These are phyloP conservation scores for Prunus salicina DNA, from an alignment of 306 rosid genomes.

Conservation along the genomic window DNA sequence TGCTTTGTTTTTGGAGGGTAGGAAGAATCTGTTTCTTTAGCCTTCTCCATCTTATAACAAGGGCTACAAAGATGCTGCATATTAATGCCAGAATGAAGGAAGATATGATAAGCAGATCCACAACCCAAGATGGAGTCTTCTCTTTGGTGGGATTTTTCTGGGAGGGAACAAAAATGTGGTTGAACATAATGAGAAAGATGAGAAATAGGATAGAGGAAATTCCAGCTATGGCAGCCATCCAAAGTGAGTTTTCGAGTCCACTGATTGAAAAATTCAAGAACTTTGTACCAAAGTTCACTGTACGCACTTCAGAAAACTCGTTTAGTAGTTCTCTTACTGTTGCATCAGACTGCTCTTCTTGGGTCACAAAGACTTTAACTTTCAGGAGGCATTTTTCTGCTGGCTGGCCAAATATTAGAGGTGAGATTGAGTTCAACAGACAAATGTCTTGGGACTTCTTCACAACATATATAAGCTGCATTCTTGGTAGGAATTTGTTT, in stretches of 20 bases:
- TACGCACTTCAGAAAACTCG: conserved; percentile 42
- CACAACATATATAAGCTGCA: conserved; percentile 60
- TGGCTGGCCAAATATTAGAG: conserved; percentile 44
- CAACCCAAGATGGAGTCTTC: conserved; percentile 57
- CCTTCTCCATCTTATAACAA: conserved; percentile 60
- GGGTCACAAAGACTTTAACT: conserved; percentile 69
- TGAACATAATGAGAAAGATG: conserved; percentile 44
- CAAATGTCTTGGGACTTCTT: conserved; percentile 61
- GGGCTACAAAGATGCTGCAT: conserved; percentile 43
- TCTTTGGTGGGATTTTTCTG: conserved; percentile 39
- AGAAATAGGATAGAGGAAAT: conserved; percentile 50
- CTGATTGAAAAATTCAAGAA: conserved; percentile 43
- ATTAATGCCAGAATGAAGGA: conserved; percentile 48
- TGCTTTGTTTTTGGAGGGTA: conserved; percentile 26
- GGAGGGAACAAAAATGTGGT: conserved; percentile 49
- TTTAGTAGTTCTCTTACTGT: conserved; percentile 43
- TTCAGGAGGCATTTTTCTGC: conserved; percentile 40
- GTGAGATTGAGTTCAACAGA: conserved; percentile 59
- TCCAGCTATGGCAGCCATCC: conserved; percentile 67
- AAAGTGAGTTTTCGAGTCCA: conserved; percentile 58
- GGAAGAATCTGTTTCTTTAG: conserved; percentile 48
- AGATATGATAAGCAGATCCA: conserved; percentile 59
- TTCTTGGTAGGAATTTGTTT: conserved; percentile 39
- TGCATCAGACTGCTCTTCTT: conserved; percentile 46
- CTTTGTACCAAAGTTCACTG: conserved; percentile 40